A percentile compares a stretch with the other conserved stretches of the same genome.
Conservation (phyloP, 106 monocot species). For the Hemerocallis citrina region DNA sequence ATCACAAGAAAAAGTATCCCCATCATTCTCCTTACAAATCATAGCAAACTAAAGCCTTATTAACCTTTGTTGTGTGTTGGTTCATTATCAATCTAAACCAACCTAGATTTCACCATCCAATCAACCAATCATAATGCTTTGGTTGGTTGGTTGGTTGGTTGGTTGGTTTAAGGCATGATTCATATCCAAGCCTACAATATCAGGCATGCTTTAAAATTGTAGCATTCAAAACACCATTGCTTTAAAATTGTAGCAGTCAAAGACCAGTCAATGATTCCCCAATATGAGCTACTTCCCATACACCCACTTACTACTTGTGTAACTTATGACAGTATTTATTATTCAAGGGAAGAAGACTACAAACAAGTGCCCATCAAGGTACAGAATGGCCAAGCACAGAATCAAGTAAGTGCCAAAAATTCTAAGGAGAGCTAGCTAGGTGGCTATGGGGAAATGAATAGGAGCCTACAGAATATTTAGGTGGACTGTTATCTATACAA, state of each 20-base stretch:
- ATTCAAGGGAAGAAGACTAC: background rate
- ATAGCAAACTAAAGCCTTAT: background rate
- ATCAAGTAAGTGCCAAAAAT: background rate
- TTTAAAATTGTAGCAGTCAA: background rate
- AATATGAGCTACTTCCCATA: background rate
- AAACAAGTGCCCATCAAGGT: background rate
- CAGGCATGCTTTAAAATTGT: too few relatives aligned
- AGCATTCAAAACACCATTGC: background rate
- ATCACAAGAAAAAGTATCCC: background rate
- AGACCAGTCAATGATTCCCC: background rate
- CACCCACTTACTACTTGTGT: background rate
- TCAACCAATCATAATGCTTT: background rate
- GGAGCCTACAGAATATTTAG: background rate
- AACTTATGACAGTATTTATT: background rate
- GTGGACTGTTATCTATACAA: too few relatives aligned
- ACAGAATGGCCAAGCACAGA: background rate
- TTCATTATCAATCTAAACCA: background rate
- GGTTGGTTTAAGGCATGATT: background rate
- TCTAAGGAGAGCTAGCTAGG: background rate
- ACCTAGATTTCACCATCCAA: background rate
- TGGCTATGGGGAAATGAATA: background rate
- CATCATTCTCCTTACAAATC: background rate
- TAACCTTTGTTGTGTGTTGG: too few relatives aligned
- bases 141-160: slow-evolving; percentile 1
- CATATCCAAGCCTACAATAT: background rate